Evolutionary conservation across 371 early-diverging fungal genomes (phyloP).

Genomic region (Nematocida ironsii): DNA sequence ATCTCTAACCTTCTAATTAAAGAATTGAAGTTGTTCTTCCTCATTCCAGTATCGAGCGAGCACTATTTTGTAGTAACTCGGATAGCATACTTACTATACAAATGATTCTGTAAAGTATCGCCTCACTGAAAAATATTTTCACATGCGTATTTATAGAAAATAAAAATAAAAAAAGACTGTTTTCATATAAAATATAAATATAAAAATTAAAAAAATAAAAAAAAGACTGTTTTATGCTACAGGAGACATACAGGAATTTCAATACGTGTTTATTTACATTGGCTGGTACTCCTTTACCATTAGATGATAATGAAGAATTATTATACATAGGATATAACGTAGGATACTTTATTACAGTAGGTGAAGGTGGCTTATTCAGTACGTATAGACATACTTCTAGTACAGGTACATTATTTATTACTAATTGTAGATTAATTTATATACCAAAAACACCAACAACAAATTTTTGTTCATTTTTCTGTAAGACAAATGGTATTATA

Average conservation of each 20-base stretch:
- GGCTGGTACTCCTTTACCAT: constrained; percentile 57
- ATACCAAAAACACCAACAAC: constrained; percentile 25
- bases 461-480: constrained; percentile 58
- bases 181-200: not conserved
- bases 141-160: constrained; percentile 37
- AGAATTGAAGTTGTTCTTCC: constrained; percentile 32
- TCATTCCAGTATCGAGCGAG: constrained; percentile 57
- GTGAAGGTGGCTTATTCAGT: constrained; percentile 56
- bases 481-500: constrained; percentile 10
- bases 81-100: constrained; percentile 55
- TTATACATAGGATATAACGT: constrained; percentile 35
- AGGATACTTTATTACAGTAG: constrained; percentile 49
- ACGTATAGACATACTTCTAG: constrained; percentile 36
- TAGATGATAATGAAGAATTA: constrained; percentile 59
- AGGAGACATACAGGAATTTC: constrained; percentile 31
- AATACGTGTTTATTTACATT: constrained; percentile 61
- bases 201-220: not conserved
- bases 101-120: constrained; percentile 62
- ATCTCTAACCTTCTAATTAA: constrained; percentile 50
- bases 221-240: not conserved
- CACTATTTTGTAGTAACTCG: constrained; percentile 31
- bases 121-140: constrained; percentile 51
- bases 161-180: constrained; percentile 34
- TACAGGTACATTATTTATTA: constrained; percentile 56
- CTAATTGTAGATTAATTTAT: constrained; percentile 62